A percentile compares a stretch with the other conserved stretches of the same genome.
Conservation (phyloP, 495 filamentous ascomycete species). For the Xylaria grammica region DNA sequence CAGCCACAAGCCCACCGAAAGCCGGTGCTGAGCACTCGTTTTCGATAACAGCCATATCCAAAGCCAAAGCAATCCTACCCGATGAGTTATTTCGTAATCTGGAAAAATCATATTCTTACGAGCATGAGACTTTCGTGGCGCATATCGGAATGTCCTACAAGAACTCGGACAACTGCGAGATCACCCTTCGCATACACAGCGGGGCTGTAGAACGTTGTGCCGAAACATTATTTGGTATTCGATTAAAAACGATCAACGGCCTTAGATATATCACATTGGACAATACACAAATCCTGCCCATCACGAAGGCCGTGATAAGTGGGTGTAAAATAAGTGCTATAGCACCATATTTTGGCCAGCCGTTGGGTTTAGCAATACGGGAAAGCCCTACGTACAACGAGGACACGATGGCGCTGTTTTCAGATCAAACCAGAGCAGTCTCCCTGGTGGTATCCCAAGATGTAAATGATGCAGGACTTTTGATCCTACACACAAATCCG, state of each 20-base stretch:
- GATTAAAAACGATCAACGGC: not conserved
- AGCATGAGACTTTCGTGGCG: not conserved
- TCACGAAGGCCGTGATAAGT: not conserved
- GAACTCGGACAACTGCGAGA: not conserved
- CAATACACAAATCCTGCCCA: not conserved
- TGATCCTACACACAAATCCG: not conserved
- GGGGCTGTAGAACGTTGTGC: not conserved
- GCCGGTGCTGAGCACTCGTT: not conserved
- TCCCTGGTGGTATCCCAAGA: not conserved
- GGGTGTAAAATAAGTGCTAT: not conserved
- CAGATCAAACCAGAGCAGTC: not conserved
- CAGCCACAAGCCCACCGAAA: not conserved
- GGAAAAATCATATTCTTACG: not conserved
- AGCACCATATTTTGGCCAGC: not conserved
- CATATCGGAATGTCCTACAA: not conserved
- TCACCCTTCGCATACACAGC: not conserved
- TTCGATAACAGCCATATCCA: not conserved
- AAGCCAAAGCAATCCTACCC: not conserved
- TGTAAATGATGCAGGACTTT: not conserved
- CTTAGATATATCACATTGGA: not conserved
- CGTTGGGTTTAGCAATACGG: not conserved
- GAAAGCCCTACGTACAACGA: not conserved
- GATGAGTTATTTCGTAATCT: not conserved
- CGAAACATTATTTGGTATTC: not conserved
- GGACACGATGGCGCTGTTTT: not conserved